A percentile compares a stretch with the other conserved stretches of the same genome.
Evolutionary conservation across 768 basidiomycete genomes (phyloP).

Genomic region (Hortiboletus flavorubellus): DNA sequence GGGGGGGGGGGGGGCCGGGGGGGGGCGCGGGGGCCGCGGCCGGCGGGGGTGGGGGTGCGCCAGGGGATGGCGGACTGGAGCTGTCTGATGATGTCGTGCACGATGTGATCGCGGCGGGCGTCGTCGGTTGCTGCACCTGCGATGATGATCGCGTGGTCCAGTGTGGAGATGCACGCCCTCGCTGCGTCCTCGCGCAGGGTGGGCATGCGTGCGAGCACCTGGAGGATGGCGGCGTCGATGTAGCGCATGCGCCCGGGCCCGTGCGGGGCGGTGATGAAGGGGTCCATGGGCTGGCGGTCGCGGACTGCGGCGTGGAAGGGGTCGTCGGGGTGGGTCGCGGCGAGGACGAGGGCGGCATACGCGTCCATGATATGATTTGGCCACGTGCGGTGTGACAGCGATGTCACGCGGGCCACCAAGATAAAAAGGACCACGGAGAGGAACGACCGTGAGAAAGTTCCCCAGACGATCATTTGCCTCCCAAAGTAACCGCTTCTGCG

Average conservation of each 20-base stretch:
- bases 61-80: constrained; percentile 47
- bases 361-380: background rate
- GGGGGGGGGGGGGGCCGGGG: no score
- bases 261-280: constrained; percentile 47
- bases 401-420: constrained; percentile 44
- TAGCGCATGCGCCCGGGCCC: constrained; percentile 58
- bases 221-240: constrained; percentile 69
- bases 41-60: constrained; percentile 1
- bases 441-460: constrained; percentile 47
- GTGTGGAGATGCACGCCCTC: constrained; percentile 47
- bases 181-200: constrained; percentile 22
- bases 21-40: no score
- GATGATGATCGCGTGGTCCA: constrained; percentile 83
- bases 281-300: constrained; percentile 18
- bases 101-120: constrained; percentile 49
- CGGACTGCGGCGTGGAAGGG: constrained; percentile 7
- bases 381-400: constrained; percentile 25
- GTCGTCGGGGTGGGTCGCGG: background rate
- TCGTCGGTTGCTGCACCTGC: constrained; percentile 68
- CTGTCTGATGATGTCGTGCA: constrained; percentile 56
- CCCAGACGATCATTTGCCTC: constrained; percentile 44
- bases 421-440: constrained; percentile 60
- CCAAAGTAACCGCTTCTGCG: constrained; percentile 40
- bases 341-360: constrained; percentile 18
- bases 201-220: constrained; percentile 39